A percentile compares a stretch with the other conserved stretches of the same genome.
phyloP scores from a whole-genome alignment of 108 stramenopile species.

The Skeletonema grethae region DNA sequence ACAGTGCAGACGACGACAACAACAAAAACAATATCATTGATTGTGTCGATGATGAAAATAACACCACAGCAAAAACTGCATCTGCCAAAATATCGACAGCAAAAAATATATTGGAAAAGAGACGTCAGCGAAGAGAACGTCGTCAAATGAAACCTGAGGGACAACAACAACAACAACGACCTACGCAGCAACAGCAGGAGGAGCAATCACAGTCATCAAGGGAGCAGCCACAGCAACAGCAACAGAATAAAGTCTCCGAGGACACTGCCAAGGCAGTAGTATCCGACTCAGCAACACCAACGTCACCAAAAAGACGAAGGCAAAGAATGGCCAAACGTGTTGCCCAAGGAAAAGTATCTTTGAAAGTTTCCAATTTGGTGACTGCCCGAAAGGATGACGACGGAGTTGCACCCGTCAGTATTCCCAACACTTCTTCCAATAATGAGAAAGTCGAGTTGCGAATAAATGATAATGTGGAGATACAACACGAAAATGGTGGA shows the following conservation, averaged over 20 bases:
- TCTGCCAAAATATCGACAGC: not conserved
- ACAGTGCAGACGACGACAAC: not conserved
- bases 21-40: not conserved
- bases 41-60: not conserved
- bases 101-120: not conserved
- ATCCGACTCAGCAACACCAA: not conserved
- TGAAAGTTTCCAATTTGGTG: not conserved
- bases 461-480: too few relatives aligned
- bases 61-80: not conserved
- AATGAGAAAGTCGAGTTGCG: too few relatives aligned
- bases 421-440: not conserved
- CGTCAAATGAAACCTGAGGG: not conserved
- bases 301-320: not conserved
- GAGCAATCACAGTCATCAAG: not conserved
- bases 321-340: conserved; percentile 15
- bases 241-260: not conserved
- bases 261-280: not conserved
- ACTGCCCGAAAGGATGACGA: too few relatives aligned
- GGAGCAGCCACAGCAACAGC: not conserved
- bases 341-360: conserved; percentile 13
- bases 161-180: not conserved
- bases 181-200: not conserved
- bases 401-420: not conserved
- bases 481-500: too few relatives aligned
- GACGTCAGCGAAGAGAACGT: not conserved